Base-by-base conservation (phyloP, 2,329 filamentous ascomycete species). In the Emmonsia crescens region DNA sequence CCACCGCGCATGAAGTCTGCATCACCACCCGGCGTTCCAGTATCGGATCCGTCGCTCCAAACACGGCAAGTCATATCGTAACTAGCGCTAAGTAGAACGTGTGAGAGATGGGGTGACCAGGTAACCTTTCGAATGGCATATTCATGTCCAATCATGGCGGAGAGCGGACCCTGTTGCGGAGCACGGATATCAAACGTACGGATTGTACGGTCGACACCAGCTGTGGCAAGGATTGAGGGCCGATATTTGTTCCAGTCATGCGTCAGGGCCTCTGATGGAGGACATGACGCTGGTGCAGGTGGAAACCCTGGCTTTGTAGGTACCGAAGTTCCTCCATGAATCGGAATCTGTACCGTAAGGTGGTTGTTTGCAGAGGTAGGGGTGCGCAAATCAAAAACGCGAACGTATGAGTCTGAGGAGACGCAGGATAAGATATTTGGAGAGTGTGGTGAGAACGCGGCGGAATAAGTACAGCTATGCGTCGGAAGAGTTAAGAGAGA, bases 211-310 rank as follows among this genome's bases (percentile, higher is more conserved):
- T 99, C 94, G 3, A 97, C 94, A 60, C 94, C 93, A 1, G 85
- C 94, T 0, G 91, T 91, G 0, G 94, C 94, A 60, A 99, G 79
- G 31, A 96, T 80, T 0, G 86, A 88, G 66, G 91, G 85, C 46
- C 89, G 84, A 77, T 99, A 99, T 76, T 99, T 99, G 78, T 99
- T 99, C 94, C 94, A 99, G 75, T 99, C 94, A 76, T 97, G 94
- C 0, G 92, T 96, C 38, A 99, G 82, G 44, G 90, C 85, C 78
- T 99, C 94, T 10, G 85, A 82, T 0, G 91, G 91, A n/a, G 85
- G 79, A 55, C 67, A 64, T 9, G 80, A 73, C 1, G 73, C 72
- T 0, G 71, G 72, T 38, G 74, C 72, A 3, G 68, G 63, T 19
- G 67, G 62, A 44, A 74, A 65, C 8, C 73, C 75, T 3, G 73